Evolutionary conservation across 208 protist genomes (phyloP).

Genomic region (Leishmania lainsoni): DNA sequence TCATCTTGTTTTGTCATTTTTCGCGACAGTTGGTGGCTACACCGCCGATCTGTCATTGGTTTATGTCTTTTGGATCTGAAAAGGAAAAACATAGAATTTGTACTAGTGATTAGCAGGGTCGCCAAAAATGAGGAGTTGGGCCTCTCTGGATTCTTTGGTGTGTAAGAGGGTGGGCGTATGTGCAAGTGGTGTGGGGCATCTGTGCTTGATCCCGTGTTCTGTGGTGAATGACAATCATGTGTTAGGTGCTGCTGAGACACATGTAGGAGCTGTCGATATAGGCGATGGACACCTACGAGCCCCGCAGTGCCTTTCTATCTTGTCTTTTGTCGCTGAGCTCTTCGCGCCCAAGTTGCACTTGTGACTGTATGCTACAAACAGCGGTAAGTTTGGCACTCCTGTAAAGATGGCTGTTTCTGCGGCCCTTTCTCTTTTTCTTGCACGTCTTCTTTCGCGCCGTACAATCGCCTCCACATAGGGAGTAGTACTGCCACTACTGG

Average conservation of each 20-base stretch:
- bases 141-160: too few species aligned
- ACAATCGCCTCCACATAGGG: not conserved
- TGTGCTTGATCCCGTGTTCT: not conserved
- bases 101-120: not conserved
- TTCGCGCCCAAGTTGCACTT: too few species aligned
- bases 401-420: not conserved
- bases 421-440: not conserved
- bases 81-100: not conserved
- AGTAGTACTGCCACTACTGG: not conserved
- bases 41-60: not conserved
- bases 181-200: not conserved
- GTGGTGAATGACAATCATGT: not conserved
- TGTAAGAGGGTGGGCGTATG: not conserved
- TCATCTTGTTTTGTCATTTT: conserved; percentile 13
- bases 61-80: not conserved
- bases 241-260: too few species aligned
- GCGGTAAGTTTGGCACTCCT: not conserved
- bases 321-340: not conserved
- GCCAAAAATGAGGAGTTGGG: not conserved
- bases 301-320: not conserved
- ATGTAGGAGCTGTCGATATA: not conserved
- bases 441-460: not conserved
- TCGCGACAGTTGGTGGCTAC: too few species aligned
- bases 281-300: not conserved
- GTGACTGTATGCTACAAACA: not conserved